Evolutionary conservation across 1,284 basidiomycete species (phyloP).

Genomic region (Ceratobasidium papillatum): DNA sequence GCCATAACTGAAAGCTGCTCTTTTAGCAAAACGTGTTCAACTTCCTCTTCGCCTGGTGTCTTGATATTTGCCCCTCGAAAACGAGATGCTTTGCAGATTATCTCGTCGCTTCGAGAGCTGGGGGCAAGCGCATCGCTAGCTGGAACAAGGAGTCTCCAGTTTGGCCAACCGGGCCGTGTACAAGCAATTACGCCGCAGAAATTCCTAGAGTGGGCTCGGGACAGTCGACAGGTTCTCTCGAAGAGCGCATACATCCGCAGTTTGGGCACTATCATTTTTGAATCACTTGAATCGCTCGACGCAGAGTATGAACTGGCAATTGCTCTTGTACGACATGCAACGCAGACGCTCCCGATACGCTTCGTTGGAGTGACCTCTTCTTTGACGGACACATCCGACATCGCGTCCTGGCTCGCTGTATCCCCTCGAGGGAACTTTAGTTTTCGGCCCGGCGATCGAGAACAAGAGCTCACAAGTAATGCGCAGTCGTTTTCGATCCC

Average conservation of each 20-base stretch:
- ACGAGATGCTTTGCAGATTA: slow-evolving; percentile 41
- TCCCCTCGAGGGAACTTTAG: slow-evolving; percentile 58
- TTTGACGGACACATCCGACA: slow-evolving; percentile 79
- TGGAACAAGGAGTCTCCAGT: slow-evolving; percentile 2
- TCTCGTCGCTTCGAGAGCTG: slow-evolving; percentile 44
- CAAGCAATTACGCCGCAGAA: slow-evolving; percentile 16
- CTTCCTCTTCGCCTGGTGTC: slow-evolving; percentile 47
- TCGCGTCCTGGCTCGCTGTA: slow-evolving; percentile 85
- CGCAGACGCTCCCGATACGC: slow-evolving; percentile 69
- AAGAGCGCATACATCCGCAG: slow-evolving; percentile 50
- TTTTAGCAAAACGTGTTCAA: slow-evolving; percentile 61
- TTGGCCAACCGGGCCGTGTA: slow-evolving; percentile 8
- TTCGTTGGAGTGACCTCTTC: slow-evolving; percentile 83
- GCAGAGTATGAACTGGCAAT: slow-evolving; percentile 84
- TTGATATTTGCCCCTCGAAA: slow-evolving; percentile 59
- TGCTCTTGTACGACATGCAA: slow-evolving; percentile 71
- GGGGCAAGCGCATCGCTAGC: slow-evolving; percentile 46
- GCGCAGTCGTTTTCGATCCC: slow-evolving; percentile 87
- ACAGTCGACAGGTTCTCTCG: not conserved
- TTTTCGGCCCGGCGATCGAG: slow-evolving; percentile 85
- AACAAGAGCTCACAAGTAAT: slow-evolving; percentile 76
- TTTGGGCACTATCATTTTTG: slow-evolving; percentile 78
- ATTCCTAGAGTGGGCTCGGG: slow-evolving; percentile 25
- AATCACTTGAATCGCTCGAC: slow-evolving; percentile 88
- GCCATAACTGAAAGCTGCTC: not conserved